phyloP scores from a whole-genome alignment of 371 early-diverging fungal species.

The Mucor mucedo region DNA sequence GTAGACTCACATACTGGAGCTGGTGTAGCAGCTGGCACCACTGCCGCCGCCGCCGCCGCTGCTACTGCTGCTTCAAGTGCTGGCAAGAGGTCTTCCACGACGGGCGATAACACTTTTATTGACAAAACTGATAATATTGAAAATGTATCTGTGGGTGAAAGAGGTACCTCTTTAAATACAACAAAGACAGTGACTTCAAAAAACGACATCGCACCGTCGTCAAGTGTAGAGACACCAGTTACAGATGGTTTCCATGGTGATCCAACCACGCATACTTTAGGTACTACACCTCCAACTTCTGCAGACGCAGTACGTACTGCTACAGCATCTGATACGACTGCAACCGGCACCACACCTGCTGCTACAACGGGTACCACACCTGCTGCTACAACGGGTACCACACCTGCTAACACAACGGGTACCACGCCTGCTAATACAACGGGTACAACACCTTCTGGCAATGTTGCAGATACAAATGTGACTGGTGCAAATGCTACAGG shows the following conservation, averaged over 20 bases:
- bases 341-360: not conserved
- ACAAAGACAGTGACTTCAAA: too few relatives aligned
- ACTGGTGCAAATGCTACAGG: too few relatives aligned
- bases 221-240: too few relatives aligned
- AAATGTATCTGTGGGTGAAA: too few relatives aligned
- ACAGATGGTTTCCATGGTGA: not conserved
- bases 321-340: not conserved
- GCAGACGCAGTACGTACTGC: not conserved
- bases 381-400: not conserved
- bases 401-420: not conserved
- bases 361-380: not conserved
- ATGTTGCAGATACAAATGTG: too few relatives aligned
- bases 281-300: not conserved
- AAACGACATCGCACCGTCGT: too few relatives aligned
- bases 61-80: slow-evolving; percentile 1
- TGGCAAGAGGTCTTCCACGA: not conserved
- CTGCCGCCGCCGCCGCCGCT: not conserved
- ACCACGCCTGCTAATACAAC: not conserved
- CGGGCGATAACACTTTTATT: not conserved
- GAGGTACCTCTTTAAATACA: too few relatives aligned
- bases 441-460: too few relatives aligned
- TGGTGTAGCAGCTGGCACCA: not conserved
- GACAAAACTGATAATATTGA: not conserved
- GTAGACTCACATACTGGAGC: not conserved
- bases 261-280: not conserved